A percentile compares a stretch with the other conserved stretches of the same genome.
phyloP scores from a whole-genome alignment of 768 basidiomycete genomes.

The Leucosporidium scottii region DNA sequence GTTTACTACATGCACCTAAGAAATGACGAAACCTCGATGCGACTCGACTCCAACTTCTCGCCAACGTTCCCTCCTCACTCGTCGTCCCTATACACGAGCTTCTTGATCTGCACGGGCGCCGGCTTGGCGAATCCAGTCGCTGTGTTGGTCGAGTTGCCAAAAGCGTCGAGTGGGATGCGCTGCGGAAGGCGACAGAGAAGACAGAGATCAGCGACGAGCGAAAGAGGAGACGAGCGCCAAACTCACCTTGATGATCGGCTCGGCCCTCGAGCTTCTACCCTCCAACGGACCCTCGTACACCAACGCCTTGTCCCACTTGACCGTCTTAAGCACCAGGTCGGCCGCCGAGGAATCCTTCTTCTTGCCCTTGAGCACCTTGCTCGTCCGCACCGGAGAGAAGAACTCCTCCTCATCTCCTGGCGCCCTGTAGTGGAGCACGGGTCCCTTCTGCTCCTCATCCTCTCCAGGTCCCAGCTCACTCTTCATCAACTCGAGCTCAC shows the following conservation, averaged over 20 bases:
- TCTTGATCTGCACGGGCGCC: neutral
- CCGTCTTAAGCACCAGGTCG: neutral
- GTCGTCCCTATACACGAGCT: conserved; percentile 2
- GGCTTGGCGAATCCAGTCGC: neutral
- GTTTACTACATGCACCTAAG: too few species aligned
- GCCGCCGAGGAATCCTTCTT: neutral
- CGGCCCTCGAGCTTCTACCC: neutral
- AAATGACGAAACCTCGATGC: too few species aligned
- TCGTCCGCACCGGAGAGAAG: conserved; percentile 4
- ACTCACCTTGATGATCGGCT: conserved; percentile 25
- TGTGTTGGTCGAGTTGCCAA: conserved; percentile 1
- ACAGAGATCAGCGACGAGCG: neutral
- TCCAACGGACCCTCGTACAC: conserved; percentile 23
- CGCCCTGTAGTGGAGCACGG: conserved; percentile 19
- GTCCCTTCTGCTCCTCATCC: neutral
- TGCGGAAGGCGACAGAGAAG: neutral
- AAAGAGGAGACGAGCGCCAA: too few species aligned
- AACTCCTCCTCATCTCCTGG: conserved; percentile 32
- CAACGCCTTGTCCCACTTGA: conserved; percentile 28
- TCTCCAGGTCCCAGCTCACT: neutral
- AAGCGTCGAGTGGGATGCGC: neutral
- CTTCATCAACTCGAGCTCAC: conserved; percentile 4
- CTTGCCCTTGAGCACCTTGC: neutral
- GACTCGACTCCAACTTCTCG: too few species aligned
- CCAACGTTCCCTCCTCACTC: neutral